Percentiles rank a stretch among this genome's conserved stretches.
These are phyloP conservation scores for Rutstroemia sp. DNA, from an alignment of 2,329 filamentous ascomycete genomes.

Conservation along the genomic window DNA sequence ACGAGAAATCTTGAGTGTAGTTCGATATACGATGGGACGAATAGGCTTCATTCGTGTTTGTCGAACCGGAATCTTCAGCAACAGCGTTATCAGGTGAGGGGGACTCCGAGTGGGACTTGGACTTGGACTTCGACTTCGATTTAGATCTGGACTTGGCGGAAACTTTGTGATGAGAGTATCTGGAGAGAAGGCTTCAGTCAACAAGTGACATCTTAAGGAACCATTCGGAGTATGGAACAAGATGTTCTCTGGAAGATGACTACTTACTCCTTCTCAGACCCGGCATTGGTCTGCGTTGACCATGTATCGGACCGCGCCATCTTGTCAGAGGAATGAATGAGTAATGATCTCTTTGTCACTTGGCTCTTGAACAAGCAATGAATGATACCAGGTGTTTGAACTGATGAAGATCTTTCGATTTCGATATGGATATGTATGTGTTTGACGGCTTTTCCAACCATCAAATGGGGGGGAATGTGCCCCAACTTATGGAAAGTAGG, in stretches of 20 bases:
- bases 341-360: too few relatives aligned
- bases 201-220: neutral
- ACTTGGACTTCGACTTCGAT: neutral
- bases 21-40: neutral
- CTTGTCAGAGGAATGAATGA: neutral
- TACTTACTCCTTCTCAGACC: constrained; percentile 1
- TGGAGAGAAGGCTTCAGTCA: neutral
- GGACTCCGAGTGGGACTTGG: neutral
- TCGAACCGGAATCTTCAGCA: too few relatives aligned
- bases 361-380: too few relatives aligned
- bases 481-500: too few relatives aligned
- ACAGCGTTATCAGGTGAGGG: too few relatives aligned
- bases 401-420: too few relatives aligned
- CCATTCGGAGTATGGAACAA: neutral
- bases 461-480: too few relatives aligned
- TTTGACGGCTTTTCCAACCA: too few relatives aligned
- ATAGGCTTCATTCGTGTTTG: neutral
- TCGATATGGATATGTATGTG: too few relatives aligned
- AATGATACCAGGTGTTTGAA: too few relatives aligned
- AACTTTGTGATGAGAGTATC: neutral
- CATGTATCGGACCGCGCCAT: constrained; percentile 1
- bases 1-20: too few relatives aligned
- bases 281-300: neutral
- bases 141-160: neutral
- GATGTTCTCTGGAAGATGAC: too few relatives aligned